Percentiles rank a stretch among this genome's conserved stretches.
Evolutionary conservation across 2,329 filamentous ascomycete genomes (phyloP).

Genomic region (Aspergillus thermomutatus): DNA sequence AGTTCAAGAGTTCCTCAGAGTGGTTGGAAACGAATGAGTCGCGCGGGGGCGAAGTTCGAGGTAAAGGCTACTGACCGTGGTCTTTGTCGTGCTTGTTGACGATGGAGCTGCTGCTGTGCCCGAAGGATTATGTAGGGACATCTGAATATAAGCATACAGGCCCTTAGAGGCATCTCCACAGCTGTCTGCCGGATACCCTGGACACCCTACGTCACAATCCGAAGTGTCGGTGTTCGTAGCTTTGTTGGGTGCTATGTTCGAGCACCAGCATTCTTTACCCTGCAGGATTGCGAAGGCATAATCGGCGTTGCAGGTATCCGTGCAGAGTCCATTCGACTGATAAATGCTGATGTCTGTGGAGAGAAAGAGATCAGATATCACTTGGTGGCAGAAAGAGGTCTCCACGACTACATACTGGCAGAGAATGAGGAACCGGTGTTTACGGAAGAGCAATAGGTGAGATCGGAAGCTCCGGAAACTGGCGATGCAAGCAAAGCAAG

Average conservation of each 20-base stretch:
- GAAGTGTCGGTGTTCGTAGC: conserved; percentile 27
- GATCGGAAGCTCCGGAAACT: conserved; percentile 19
- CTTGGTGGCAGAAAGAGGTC: background rate
- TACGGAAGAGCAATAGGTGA: conserved; percentile 42
- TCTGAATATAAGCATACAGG: conserved; percentile 43
- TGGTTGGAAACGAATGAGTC: background rate
- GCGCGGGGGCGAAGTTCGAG: background rate
- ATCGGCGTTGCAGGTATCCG: conserved; percentile 33
- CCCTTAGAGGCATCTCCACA: conserved; percentile 41
- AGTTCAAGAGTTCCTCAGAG: background rate
- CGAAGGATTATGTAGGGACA: conserved; percentile 30
- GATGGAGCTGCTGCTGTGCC: conserved; percentile 28
- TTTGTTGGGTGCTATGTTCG: conserved; percentile 42
- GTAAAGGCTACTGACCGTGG: conserved; percentile 23
- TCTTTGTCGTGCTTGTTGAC: conserved; percentile 19
- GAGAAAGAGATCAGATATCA: conserved; percentile 3
- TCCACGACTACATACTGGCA: conserved; percentile 29
- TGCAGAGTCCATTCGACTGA: conserved; percentile 47
- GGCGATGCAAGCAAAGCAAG: conserved; percentile 26
- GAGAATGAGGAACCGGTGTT: conserved; percentile 43
- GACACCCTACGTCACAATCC: conserved; percentile 41
- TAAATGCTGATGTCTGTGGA: conserved; percentile 36
- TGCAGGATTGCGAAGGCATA: conserved; percentile 48
- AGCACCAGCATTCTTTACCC: conserved; percentile 49
- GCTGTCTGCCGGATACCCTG: conserved; percentile 46